phyloP scores from a whole-genome alignment of 805 yeast species.

The Suhomyces sp. region DNA sequence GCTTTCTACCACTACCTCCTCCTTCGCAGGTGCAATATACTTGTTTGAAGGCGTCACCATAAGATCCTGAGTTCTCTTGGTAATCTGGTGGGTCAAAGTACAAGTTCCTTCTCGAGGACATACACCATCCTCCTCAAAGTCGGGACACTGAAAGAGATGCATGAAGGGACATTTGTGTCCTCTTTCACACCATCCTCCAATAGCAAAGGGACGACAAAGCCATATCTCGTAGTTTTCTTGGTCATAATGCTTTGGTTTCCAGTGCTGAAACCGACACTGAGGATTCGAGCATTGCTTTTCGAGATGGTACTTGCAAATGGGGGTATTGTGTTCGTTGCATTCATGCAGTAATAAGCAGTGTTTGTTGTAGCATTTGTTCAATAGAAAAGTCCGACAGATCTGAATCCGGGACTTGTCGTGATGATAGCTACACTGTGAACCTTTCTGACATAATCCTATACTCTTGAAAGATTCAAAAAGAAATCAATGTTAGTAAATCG shows the following conservation, averaged over 20 bases:
- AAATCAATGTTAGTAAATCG: slow-evolving; percentile 12
- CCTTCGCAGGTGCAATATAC: slow-evolving; percentile 11
- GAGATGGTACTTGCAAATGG: slow-evolving; percentile 29
- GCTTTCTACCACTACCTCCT: slow-evolving; percentile 18
- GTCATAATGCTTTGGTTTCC: slow-evolving; percentile 47
- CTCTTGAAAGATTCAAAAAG: slow-evolving; percentile 20
- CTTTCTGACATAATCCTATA: slow-evolving; percentile 53
- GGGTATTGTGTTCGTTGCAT: slow-evolving; percentile 57
- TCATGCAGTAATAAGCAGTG: slow-evolving; percentile 57
- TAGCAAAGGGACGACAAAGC: slow-evolving; percentile 65
- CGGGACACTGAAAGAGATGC: slow-evolving; percentile 70
- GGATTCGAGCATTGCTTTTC: slow-evolving; percentile 35
- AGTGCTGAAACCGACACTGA: slow-evolving; percentile 51
- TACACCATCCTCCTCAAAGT: slow-evolving; percentile 55
- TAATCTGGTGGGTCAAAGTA: slow-evolving; percentile 46
- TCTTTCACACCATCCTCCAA: slow-evolving; percentile 64
- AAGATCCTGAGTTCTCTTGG: slow-evolving; percentile 24
- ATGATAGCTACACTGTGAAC: slow-evolving; percentile 47
- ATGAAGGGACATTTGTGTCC: slow-evolving; percentile 56
- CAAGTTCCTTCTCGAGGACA: slow-evolving; percentile 57
- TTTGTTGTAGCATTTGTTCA: slow-evolving; percentile 44
- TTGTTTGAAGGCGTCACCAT: slow-evolving; percentile 18
- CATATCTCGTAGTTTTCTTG: slow-evolving; percentile 37
- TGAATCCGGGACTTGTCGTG: slow-evolving; percentile 53
- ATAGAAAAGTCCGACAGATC: slow-evolving; percentile 50